Evolutionary conservation across 2,329 filamentous ascomycete genomes (phyloP), one percentile per base, ranked within the genome.

Genomic region (Beauveria sp.): DNA sequence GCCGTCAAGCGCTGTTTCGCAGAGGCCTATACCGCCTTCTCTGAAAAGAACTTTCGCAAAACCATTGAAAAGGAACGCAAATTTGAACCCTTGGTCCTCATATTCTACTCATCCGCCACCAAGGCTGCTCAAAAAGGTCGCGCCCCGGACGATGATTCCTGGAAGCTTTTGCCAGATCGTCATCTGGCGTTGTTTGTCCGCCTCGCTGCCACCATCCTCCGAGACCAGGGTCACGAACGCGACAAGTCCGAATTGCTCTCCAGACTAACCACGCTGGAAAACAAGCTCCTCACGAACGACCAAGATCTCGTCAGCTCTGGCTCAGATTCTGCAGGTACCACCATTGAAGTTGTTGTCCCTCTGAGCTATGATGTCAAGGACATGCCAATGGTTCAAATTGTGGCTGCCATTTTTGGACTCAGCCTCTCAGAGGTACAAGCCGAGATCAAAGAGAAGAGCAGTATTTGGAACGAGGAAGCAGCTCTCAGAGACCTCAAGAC

Each of bases 161-260:
- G 91, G 90, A 96, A 94, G 76, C 79, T 89, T 62, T 85, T 97
- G 75, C 92, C 96, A 20, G 94, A 99, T 73, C 86, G 93, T 59
- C 94, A 99, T 73, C 87, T 97, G 61, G 94, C 94, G 55, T 83
- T 99, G 63, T 99, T 99, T 71, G 88, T 99, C 65, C 87, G 94
- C 54, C 81, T 99, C 55, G 85, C 96, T 68, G 87, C 86, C 67
- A 85, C 86, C 65, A 90, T 92, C 22, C 77, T 97, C 65, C 89
- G 88, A 68, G 89, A 92, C 66, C 85, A 94, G 66, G 91, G 93
- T 66, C 92, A 91, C 81, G 87, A 90, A 64, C 88, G 88, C 70
- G 91, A 96, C 70, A 85, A 89, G 64, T 89, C 91, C 6, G 93
- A 99, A 71, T 82, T 99, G 61, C 87, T 91, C 71, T 84, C 82